Evolutionary conservation across 1,284 basidiomycete species (phyloP).

Genomic region (Ustilago shanxiensis): DNA sequence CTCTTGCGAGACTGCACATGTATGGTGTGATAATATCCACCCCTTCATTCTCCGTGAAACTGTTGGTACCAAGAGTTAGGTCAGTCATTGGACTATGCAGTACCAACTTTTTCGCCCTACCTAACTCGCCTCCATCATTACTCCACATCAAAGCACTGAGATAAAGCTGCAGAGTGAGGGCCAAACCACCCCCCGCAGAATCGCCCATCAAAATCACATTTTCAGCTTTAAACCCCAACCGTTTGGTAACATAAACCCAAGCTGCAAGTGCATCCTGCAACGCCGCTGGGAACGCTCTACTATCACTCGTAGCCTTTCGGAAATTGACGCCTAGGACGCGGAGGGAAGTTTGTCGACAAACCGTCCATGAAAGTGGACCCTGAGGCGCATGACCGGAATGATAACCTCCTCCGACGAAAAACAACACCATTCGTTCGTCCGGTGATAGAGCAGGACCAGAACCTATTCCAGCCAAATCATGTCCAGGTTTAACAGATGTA

Average conservation of each 20-base stretch:
- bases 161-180: conserved; percentile 29
- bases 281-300: conserved; percentile 21
- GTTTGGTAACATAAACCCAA: conserved; percentile 42
- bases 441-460: conserved; percentile 18
- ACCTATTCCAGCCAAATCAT: conserved; percentile 28
- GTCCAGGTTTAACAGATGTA: conserved; percentile 36
- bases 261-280: conserved; percentile 38
- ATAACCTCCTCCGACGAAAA: conserved; percentile 44
- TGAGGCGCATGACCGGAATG: conserved; percentile 29
- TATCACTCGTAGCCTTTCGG: conserved; percentile 29
- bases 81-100: conserved; percentile 38
- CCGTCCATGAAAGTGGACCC: conserved; percentile 32
- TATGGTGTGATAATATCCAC: conserved; percentile 35
- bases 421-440: conserved; percentile 33
- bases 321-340: conserved; percentile 42
- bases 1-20: conserved; percentile 35
- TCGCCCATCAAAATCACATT: conserved; percentile 46
- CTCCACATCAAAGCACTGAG: conserved; percentile 25
- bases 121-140: background rate
- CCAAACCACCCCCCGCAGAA: conserved; percentile 27
- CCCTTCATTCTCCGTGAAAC: conserved; percentile 13
- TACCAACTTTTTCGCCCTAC: conserved; percentile 26
- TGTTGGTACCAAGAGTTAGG: conserved; percentile 16
- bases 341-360: conserved; percentile 35
- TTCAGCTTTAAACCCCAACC: conserved; percentile 23